Percentiles rank a stretch among this genome's conserved stretches.
Evolutionary conservation across 2,329 filamentous ascomycete species (phyloP).

Genomic region (Aspergillus persii): DNA sequence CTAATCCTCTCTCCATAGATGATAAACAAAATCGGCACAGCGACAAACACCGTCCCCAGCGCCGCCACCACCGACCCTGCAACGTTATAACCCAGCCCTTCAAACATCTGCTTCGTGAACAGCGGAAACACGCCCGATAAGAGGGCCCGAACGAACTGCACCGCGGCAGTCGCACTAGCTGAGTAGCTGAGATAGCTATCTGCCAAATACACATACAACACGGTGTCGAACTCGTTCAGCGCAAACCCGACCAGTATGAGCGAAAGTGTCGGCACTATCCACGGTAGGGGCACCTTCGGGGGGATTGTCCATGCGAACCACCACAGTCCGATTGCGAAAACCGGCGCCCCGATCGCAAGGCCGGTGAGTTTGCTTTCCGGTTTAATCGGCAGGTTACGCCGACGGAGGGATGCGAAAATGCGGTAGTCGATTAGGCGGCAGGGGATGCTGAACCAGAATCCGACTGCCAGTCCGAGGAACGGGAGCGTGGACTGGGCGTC

Average conservation of each 20-base stretch:
- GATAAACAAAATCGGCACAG: conserved; percentile 37
- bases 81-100: conserved; percentile 37
- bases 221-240: conserved; percentile 46
- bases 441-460: conserved; percentile 42
- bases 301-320: conserved; percentile 45
- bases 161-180: conserved; percentile 44
- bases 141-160: conserved; percentile 40
- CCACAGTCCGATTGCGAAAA: conserved; percentile 46
- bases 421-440: conserved; percentile 44
- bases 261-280: conserved; percentile 22
- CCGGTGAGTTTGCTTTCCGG: conserved; percentile 32
- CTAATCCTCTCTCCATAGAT: conserved; percentile 39
- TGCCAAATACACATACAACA: conserved; percentile 44
- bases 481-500: conserved; percentile 36
- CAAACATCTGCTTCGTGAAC: conserved; percentile 43
- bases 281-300: conserved; percentile 14
- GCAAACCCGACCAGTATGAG: conserved; percentile 49
- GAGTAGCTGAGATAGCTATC: conserved; percentile 47
- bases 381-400: neutral
- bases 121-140: conserved; percentile 42
- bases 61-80: conserved; percentile 42
- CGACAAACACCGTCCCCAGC: conserved; percentile 43
- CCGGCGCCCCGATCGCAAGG: conserved; percentile 45
- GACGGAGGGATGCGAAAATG: conserved; percentile 10
- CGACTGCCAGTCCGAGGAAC: conserved; percentile 42